Conservation (phyloP, 2,329 filamentous ascomycete genomes). For the Fusarium multiceps region DNA sequence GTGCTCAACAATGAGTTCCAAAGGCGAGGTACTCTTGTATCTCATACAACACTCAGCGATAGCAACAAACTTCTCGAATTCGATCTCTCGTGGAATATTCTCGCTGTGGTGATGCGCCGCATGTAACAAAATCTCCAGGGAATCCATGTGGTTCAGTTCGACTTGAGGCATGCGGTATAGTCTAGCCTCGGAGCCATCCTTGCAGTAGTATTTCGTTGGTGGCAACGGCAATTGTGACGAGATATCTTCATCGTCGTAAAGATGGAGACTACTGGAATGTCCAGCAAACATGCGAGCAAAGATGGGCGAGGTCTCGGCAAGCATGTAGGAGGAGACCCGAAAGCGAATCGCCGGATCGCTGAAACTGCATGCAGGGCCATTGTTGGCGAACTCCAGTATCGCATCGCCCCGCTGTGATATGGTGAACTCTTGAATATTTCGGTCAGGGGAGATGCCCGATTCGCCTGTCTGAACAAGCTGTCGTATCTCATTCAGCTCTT, state of each 20-base stretch:
- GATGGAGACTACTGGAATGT: conserved; percentile 44
- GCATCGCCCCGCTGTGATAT: conserved; percentile 61
- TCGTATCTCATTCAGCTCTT: conserved; percentile 55
- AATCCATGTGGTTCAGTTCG: conserved; percentile 56
- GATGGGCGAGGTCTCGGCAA: conserved; percentile 63
- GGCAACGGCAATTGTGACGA: conserved; percentile 51
- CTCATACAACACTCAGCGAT: conserved; percentile 62
- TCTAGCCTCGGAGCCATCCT: conserved; percentile 58
- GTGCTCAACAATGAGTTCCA: conserved; percentile 63
- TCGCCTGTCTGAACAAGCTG: conserved; percentile 56
- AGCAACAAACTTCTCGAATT: conserved; percentile 62
- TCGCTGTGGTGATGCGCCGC: conserved; percentile 64
- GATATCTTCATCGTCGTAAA: conserved; percentile 54
- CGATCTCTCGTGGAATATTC: conserved; percentile 58
- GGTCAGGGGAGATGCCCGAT: conserved; percentile 55
- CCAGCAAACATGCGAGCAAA: conserved; percentile 61
- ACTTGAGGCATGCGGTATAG: conserved; percentile 65
- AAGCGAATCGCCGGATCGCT: conserved; percentile 59
- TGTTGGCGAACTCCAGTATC: conserved; percentile 64
- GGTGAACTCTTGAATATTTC: conserved; percentile 55
- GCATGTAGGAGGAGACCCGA: conserved; percentile 62
- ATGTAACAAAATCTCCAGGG: conserved; percentile 61
- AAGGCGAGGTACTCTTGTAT: conserved; percentile 63
- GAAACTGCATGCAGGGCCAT: conserved; percentile 46
- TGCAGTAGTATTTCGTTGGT: conserved; percentile 52